Base-by-base conservation (phyloP, 257 asterid species). In the Ilex aquifolium region DNA sequence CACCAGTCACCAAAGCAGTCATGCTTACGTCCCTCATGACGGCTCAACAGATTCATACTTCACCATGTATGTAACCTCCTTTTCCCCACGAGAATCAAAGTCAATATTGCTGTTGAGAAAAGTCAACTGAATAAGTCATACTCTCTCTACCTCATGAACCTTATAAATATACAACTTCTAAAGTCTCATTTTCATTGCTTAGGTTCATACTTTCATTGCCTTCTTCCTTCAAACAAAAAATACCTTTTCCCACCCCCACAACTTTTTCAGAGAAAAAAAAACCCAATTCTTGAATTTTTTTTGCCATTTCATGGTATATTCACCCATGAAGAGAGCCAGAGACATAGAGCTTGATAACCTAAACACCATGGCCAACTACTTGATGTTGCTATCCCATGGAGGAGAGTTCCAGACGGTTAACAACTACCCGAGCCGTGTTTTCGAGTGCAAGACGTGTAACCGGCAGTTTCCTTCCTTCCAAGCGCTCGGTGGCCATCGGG, bases 401-500 rank as follows among this genome's bases (percentile, higher is more conserved):
- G 44, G 32, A 29, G 68, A 62, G 17, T 53, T 36, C 32, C 36
- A 50, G 2, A 29, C 11, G 57, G 15, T 53, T 0, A 53, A n/a
- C 31, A 14, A 53, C 57, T 53, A 2, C 6, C 50, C 72, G 0
- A 57, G 39, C 62, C 77, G 86, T 1, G 78, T 81, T 2, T 84
- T 82, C 48, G 80, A 78, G 76, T 86, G 95, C 72, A 84, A 86
- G 39, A 86, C 91, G 0, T 86, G 95, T 40, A 77, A 75, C 57
- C 31, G 85, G 57, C 83, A 76, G 68, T 87, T 87, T 60, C 59
- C 89, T 39, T 87, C 95, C 9, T 87, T 87, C 29, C 95, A 87
- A 63, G 92, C 95, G n/a, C 81, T 87, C n/a, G 95, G 95, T 6
- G 95, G 95, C 52, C 95, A 87, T 80, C 76, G 95, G 15, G 89